phyloP scores from a whole-genome alignment of 1,139 yeast species.

The Saccharomyces hybrid region DNA sequence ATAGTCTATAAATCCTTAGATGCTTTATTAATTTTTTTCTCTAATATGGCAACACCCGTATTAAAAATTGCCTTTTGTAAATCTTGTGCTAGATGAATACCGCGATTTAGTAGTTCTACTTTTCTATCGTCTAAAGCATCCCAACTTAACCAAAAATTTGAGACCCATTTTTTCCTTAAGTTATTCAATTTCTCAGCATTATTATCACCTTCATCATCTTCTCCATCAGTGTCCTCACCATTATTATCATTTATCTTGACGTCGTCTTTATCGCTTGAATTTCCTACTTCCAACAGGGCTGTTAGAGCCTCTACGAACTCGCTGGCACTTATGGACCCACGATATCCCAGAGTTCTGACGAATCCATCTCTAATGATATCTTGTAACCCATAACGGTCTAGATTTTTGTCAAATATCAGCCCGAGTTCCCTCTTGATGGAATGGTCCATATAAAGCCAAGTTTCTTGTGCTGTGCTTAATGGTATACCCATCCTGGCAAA shows the following conservation, averaged over 20 bases:
- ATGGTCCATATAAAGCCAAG: conserved; percentile 87
- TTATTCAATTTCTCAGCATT: conserved; percentile 31
- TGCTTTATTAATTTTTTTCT: conserved; percentile 73
- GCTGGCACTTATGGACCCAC: conserved; percentile 83
- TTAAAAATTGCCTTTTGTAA: conserved; percentile 80
- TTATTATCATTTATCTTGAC: conserved; percentile 14
- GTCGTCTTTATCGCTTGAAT: conserved; percentile 13
- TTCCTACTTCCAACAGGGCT: conserved; percentile 71
- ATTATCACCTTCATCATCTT: conserved; percentile 19
- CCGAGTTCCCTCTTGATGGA: conserved; percentile 68
- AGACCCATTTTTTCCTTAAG: conserved; percentile 60
- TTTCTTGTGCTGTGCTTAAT: conserved; percentile 77
- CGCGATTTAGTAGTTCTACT: conserved; percentile 56
- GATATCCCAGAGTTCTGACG: conserved; percentile 74
- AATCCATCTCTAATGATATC: conserved; percentile 83
- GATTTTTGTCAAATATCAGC: conserved; percentile 57
- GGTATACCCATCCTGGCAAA: conserved; percentile 97
- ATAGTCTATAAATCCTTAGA: conserved; percentile 71
- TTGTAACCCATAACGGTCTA: conserved; percentile 73
- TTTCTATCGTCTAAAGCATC: conserved; percentile 63
- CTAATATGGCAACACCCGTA: conserved; percentile 83
- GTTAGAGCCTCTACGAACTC: conserved; percentile 86
- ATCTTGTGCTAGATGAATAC: conserved; percentile 70
- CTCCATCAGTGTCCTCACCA: conserved; percentile 23
- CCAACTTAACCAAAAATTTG: conserved; percentile 93